Evolutionary conservation across 441 rosid genomes (phyloP).

Genomic region (Iberis amara): DNA sequence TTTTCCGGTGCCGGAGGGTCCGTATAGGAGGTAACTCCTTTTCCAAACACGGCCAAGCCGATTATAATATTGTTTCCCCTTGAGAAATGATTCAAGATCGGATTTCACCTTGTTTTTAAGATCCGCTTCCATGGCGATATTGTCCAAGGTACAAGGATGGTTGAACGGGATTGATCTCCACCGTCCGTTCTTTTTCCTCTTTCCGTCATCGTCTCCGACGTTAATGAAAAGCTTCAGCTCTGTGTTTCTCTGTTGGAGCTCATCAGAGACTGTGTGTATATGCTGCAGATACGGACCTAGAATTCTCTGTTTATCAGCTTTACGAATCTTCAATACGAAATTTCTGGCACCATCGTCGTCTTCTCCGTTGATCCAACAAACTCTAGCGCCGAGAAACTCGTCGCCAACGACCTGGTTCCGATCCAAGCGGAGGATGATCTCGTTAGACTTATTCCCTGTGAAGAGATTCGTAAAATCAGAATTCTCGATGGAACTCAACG

Average conservation of each 20-base stretch:
- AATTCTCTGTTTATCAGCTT: conserved; percentile 70
- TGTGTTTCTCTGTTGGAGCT: conserved; percentile 47
- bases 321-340: conserved; percentile 59
- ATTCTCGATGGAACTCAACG: conserved; percentile 62
- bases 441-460: conserved; percentile 53
- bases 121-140: conserved; percentile 69
- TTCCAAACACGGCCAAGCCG: conserved; percentile 86
- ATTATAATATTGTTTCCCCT: conserved; percentile 62
- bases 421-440: conserved; percentile 62
- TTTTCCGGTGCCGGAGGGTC: conserved; percentile 90
- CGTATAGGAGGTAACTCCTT: conserved; percentile 74
- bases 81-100: conserved; percentile 70
- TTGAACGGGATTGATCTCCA: conserved; percentile 62
- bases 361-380: conserved; percentile 57
- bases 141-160: conserved; percentile 68
- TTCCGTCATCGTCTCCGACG: conserved; percentile 19
- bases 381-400: conserved; percentile 61
- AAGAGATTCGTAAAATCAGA: conserved; percentile 76
- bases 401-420: conserved; percentile 59
- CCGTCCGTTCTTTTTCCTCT: conserved; percentile 33
- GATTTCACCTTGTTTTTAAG: conserved; percentile 60
- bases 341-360: conserved; percentile 19
- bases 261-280: conserved; percentile 68
- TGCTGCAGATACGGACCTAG: conserved; percentile 82
- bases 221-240: conserved; percentile 59